Evolutionary conservation across 139 green algal genomes (phyloP).

Genomic region (Chlorella sorokiniana): DNA sequence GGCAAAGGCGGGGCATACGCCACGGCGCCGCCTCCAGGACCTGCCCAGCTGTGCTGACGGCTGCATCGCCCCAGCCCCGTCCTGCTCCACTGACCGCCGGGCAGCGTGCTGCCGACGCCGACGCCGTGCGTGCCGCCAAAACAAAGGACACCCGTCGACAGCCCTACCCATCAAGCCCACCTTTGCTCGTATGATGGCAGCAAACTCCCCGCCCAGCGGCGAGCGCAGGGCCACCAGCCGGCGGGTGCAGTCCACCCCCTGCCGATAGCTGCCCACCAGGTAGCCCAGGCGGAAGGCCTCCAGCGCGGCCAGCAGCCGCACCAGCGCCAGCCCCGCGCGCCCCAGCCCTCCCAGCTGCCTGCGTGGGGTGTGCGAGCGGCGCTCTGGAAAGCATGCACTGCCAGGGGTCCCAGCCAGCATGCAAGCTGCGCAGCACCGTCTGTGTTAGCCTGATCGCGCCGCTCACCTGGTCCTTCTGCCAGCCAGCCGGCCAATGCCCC

Average conservation of each 20-base stretch:
- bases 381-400: neutral
- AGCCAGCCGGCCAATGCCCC: neutral
- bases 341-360: neutral
- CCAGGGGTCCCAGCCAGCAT: neutral
- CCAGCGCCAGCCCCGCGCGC: neutral
- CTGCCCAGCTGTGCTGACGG: no score
- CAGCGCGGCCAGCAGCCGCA: neutral
- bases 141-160: neutral
- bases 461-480: no score
- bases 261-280: conserved; percentile 28
- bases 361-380: neutral
- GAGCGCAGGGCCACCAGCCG: neutral
- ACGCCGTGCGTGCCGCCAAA: neutral
- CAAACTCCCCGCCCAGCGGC: neutral
- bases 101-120: neutral
- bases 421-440: neutral
- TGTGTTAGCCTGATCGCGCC: neutral
- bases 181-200: neutral
- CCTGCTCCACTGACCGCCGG: no score
- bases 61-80: no score
- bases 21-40: no score
- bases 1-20: no score
- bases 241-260: neutral
- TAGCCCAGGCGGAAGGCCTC: conserved; percentile 24
- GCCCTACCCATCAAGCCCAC: neutral